A percentile compares a stretch with the other conserved stretches of the same genome.
Evolutionary conservation across 2,329 filamentous ascomycete species (phyloP).

Genomic region (Juglanconis sp.): DNA sequence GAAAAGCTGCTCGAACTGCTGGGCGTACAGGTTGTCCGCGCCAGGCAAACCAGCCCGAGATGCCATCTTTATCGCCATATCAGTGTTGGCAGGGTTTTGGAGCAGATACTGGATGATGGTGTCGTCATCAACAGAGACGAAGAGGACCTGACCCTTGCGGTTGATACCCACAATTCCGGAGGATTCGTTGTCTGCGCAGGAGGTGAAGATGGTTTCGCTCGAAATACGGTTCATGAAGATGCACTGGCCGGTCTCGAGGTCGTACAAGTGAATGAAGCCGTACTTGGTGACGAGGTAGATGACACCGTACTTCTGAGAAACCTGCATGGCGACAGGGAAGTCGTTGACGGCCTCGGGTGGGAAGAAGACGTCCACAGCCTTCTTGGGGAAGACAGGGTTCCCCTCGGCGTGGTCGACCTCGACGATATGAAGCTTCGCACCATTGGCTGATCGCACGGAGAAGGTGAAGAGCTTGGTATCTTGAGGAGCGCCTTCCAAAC

Average conservation of each 20-base stretch:
- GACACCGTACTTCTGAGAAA: constrained; percentile 93
- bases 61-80: constrained; percentile 92
- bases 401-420: constrained; percentile 91
- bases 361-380: constrained; percentile 97
- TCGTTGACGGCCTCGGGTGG: constrained; percentile 92
- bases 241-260: constrained; percentile 89
- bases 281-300: constrained; percentile 98
- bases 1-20: constrained; percentile 89
- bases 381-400: constrained; percentile 90
- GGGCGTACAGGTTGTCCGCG: constrained; percentile 87
- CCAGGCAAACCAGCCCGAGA: constrained; percentile 91
- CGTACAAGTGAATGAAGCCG: constrained; percentile 97
- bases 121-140: constrained; percentile 87
- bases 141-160: constrained; percentile 93
- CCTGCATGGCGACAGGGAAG: constrained; percentile 96
- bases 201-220: constrained; percentile 98
- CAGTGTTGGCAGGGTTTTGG: constrained; percentile 90
- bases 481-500: constrained; percentile 81
- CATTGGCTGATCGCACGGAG: constrained; percentile 82
- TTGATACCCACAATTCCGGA: constrained; percentile 92
- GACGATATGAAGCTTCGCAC: constrained; percentile 91
- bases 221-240: constrained; percentile 99
- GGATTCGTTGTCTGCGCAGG: constrained; percentile 76
- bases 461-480: constrained; percentile 97
- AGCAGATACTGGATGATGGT: constrained; percentile 92